Conservation (phyloP, 495 filamentous ascomycete species). For the Aspergillus wentii region DNA sequence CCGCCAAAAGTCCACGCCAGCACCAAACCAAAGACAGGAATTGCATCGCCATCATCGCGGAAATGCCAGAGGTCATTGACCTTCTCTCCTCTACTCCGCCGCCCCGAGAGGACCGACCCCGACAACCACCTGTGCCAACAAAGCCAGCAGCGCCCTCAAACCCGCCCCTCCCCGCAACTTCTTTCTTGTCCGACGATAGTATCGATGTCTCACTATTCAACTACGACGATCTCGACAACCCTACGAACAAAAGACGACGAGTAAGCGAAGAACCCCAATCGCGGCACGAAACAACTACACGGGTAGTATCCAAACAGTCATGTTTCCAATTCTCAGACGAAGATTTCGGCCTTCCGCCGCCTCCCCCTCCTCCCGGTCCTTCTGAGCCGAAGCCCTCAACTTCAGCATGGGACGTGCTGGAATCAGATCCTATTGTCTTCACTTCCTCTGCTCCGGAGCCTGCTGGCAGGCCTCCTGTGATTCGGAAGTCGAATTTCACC, state of each 20-base stretch:
- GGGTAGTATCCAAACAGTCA: no score
- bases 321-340: slow-evolving; percentile 36
- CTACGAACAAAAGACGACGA: slow-evolving; percentile 36
- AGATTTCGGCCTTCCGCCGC: no score
- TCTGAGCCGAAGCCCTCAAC: slow-evolving; percentile 8
- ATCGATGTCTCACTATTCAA: slow-evolving; percentile 34
- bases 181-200: slow-evolving; percentile 48
- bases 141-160: neutral
- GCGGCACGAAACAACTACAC: no score
- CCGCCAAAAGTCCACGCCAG: neutral
- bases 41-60: slow-evolving; percentile 4
- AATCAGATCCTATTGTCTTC: slow-evolving; percentile 50
- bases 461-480: neutral
- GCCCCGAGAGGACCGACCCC: slow-evolving; percentile 11
- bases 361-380: slow-evolving; percentile 13
- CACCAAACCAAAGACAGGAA: neutral
- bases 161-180: slow-evolving; percentile 7
- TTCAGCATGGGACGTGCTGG: slow-evolving; percentile 17
- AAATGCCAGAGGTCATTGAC: slow-evolving; percentile 41
- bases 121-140: slow-evolving; percentile 1
- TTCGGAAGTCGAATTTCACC: neutral
- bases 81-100: slow-evolving; percentile 39
- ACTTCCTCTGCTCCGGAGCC: slow-evolving; percentile 42
- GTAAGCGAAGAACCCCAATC: slow-evolving; percentile 23
- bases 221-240: slow-evolving; percentile 31